These are phyloP conservation scores for Sordariomycetes sp. DNA, from an alignment of 2,329 filamentous ascomycete genomes.

Conservation along the genomic window DNA sequence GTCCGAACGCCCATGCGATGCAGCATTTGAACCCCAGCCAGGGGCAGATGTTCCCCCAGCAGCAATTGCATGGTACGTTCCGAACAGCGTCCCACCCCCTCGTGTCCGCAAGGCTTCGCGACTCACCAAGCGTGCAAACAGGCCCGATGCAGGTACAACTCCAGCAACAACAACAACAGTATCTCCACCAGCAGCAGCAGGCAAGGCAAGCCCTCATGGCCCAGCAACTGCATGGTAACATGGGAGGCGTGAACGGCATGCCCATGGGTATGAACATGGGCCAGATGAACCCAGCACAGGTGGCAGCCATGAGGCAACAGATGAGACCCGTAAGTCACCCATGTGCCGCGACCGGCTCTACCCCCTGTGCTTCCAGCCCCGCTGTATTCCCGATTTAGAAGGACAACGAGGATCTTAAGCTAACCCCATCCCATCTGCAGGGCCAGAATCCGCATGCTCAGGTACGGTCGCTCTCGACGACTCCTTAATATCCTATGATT, in stretches of 20 bases:
- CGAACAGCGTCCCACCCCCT: background rate
- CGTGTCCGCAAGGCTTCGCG: background rate
- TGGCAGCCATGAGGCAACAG: slow-evolving; percentile 35
- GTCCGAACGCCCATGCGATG: slow-evolving; percentile 57
- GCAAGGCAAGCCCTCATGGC: slow-evolving; percentile 23
- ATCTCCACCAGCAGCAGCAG: slow-evolving; percentile 23
- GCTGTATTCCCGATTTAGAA: background rate
- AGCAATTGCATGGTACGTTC: slow-evolving; percentile 23
- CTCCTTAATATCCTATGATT: background rate
- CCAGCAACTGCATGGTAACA: slow-evolving; percentile 26
- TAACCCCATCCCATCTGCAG: slow-evolving; percentile 5
- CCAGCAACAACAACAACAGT: slow-evolving; percentile 22
- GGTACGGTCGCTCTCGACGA: slow-evolving; percentile 1
- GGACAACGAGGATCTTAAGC: background rate
- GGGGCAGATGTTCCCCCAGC: slow-evolving; percentile 47
- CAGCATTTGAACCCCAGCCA: slow-evolving; percentile 59
- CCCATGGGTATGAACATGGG: slow-evolving; percentile 40
- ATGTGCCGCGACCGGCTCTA: background rate
- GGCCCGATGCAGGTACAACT: slow-evolving; percentile 17
- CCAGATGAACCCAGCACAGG: slow-evolving; percentile 34
- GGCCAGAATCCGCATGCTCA: slow-evolving; percentile 12
- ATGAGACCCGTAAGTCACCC: slow-evolving; percentile 28
- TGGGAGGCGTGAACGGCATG: slow-evolving; percentile 33
- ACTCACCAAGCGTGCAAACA: background rate
- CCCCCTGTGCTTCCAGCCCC: background rate